These are phyloP conservation scores for Sisymbrium altissimum DNA, from an alignment of 345 rosid species.

Conservation along the genomic window DNA sequence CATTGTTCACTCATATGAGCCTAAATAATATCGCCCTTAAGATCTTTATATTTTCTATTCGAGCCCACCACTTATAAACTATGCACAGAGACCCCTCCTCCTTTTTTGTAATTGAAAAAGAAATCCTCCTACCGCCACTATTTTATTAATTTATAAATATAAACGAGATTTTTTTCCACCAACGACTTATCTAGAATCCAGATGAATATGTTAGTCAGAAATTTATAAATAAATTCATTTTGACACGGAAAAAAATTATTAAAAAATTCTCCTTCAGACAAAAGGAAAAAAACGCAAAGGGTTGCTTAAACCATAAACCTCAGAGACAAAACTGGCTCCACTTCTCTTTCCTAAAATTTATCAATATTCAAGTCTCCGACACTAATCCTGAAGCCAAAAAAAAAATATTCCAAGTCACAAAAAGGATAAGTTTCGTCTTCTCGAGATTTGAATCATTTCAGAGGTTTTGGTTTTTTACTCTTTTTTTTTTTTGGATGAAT, in stretches of 20 bases:
- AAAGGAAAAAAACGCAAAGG: constrained; percentile 10
- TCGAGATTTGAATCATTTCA: background rate
- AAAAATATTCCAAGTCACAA: no score
- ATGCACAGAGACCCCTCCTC: no score
- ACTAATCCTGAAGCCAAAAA: background rate
- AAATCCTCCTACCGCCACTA: background rate
- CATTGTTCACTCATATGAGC: constrained; percentile 25
- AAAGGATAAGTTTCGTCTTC: background rate
- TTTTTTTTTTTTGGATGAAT: constrained; percentile 12
- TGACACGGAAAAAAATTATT: background rate
- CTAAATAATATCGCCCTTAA: constrained; percentile 37
- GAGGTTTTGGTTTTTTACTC: background rate
- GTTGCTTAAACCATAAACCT: constrained; percentile 44
- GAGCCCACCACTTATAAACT: no score
- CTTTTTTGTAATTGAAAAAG: background rate
- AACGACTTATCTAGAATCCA: constrained; percentile 19
- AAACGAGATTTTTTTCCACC: background rate
- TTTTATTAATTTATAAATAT: constrained; percentile 10
- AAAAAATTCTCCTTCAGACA: background rate
- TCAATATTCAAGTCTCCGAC: constrained; percentile 6
- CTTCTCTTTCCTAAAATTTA: background rate
- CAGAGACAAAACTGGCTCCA: constrained; percentile 5
- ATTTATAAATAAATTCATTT: constrained; percentile 3
- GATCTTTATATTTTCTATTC: no score
- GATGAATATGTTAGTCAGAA: background rate